Base-by-base conservation (phyloP, 345 rosid genomes). In the Eucalyptus sideroxylon region DNA sequence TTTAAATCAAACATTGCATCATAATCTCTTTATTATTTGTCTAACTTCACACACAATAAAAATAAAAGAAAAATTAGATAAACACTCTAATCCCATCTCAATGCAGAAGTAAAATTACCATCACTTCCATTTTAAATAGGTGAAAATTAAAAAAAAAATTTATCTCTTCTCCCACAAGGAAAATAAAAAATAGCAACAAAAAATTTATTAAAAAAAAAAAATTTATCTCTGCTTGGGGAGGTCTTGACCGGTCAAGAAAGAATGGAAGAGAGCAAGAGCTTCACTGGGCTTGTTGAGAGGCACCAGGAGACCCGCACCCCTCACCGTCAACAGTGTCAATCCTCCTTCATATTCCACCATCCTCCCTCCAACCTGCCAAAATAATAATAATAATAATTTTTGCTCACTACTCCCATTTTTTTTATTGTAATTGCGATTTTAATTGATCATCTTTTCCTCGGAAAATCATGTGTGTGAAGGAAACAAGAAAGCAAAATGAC, bases 301-400 rank as follows among this genome's bases (percentile, higher is more conserved):
- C 62, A 95, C 96, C 92, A 93, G 89, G 90, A 94, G 97, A 55
- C 97, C 96, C 3, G 97, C 96, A 59, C 96, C 95, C 89, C 97
- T 93, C 87, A 95, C 95, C 4, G 96, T 95, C 88, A 93, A 93
- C 4, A 93, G 80, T 45, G 94, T 92, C 89, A 95, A 69, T 37
- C 97, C 97, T 16, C 0, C 85, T 77, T 92, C 92, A 83, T 92
- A 94, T 89, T 93, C 95, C 85, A 93, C 92, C 31, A 94, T 89
- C 92, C 95, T 94, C 91, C 97, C 96, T 87, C 93, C 97, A 7
- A 95, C 96, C 97, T 94, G 91, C 87, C 81, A 55, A 69, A 65
- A 60, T 5, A n/a, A 27, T 50, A 7, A n/a, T 14, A 50, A 50
- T 14, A 19, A 16, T 26, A 45, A 67, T 47, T 24, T 67, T 59